phyloP scores from a whole-genome alignment of 306 rosid genomes.

The Myrica gale region DNA sequence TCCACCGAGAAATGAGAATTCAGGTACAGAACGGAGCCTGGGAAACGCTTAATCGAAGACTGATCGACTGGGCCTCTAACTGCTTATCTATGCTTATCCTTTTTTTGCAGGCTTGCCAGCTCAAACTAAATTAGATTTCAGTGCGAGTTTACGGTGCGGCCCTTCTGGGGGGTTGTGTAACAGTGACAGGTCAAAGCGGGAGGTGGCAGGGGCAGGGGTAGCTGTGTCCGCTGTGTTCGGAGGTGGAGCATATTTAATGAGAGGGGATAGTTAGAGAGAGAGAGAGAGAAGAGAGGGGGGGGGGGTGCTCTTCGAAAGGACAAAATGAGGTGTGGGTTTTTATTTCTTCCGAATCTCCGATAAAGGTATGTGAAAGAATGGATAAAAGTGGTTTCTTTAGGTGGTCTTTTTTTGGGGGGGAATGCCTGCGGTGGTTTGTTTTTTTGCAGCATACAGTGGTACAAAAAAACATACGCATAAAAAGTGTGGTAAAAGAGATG shows the following conservation, averaged over 20 bases:
- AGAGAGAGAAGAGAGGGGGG: neutral
- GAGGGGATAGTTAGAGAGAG: neutral
- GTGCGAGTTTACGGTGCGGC: slow-evolving; percentile 21
- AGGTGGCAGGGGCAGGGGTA: slow-evolving; percentile 19
- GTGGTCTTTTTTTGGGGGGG: neutral
- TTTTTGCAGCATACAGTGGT: no score
- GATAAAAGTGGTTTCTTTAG: neutral
- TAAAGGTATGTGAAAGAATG: neutral
- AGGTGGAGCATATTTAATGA: slow-evolving; percentile 31
- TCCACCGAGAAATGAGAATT: slow-evolving; percentile 32
- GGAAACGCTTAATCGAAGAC: slow-evolving; percentile 15
- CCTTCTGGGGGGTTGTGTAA: slow-evolving; percentile 19
- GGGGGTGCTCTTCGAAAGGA: slow-evolving; percentile 11
- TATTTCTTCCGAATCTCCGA: neutral
- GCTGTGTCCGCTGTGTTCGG: slow-evolving; percentile 30
- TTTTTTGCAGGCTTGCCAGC: slow-evolving; percentile 28
- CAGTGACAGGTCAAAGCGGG: neutral
- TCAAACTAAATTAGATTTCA: slow-evolving; percentile 31
- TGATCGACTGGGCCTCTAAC: slow-evolving; percentile 17
- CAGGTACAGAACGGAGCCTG: neutral
- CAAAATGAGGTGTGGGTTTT: neutral
- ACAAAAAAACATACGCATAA: neutral
- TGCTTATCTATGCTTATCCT: slow-evolving; percentile 39
- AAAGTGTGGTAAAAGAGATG: neutral
- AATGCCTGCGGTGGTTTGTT: no score